phyloP scores from a whole-genome alignment of 768 basidiomycete species.

The Gymnopilus junonius region DNA sequence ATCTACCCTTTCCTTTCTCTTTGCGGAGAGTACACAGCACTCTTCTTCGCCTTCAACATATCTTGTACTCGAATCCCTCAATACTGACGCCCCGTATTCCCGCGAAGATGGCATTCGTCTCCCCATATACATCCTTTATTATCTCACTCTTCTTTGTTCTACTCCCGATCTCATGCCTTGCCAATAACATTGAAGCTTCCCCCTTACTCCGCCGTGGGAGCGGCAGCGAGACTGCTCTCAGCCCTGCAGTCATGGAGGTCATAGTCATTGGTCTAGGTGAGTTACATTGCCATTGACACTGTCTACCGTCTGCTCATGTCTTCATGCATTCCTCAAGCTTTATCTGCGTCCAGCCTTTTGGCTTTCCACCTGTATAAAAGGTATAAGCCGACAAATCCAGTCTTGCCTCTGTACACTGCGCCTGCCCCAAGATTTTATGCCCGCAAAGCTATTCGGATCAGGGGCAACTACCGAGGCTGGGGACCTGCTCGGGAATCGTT shows the following conservation, averaged over 20 bases:
- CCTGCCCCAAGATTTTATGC: neutral
- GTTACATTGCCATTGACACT: neutral
- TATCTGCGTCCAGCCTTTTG: neutral
- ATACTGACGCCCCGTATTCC: neutral
- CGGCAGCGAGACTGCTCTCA: neutral
- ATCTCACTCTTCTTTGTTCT: neutral
- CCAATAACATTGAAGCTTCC: neutral
- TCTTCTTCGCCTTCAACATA: no score
- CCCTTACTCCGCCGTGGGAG: neutral
- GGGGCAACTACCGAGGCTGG: neutral
- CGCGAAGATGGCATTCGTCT: neutral
- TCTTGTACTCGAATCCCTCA: neutral
- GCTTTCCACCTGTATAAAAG: conserved; percentile 10
- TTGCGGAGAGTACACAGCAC: no score
- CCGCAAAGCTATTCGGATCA: neutral
- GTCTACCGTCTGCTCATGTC: neutral
- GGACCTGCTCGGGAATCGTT: neutral
- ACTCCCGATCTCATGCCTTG: neutral
- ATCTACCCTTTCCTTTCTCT: no score
- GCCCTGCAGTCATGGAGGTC: neutral
- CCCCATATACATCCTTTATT: neutral
- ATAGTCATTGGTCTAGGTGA: conserved; percentile 17
- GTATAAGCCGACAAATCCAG: neutral
- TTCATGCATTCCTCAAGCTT: neutral
- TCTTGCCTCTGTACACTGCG: neutral